phyloP scores from a whole-genome alignment of 805 yeast species.

The Ogataea parapolymorpha region DNA sequence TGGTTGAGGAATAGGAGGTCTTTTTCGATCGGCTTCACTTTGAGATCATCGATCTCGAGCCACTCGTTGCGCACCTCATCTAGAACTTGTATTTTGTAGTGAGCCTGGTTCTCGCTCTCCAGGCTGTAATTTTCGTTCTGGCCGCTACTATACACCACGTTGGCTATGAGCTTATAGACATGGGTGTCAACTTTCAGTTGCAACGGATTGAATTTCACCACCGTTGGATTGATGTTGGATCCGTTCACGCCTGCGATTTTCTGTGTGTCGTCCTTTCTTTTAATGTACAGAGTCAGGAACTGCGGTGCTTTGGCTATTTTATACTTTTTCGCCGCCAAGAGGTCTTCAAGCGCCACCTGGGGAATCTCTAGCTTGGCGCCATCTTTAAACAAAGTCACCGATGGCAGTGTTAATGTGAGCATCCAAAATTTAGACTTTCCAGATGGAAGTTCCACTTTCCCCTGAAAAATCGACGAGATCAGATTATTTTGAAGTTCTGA shows the following conservation, averaged over 20 bases:
- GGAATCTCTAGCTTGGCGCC: slow-evolving; percentile 44
- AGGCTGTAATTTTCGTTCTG: slow-evolving; percentile 21
- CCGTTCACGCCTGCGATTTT: slow-evolving; percentile 30
- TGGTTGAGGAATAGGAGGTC: slow-evolving; percentile 63
- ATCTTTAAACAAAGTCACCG: slow-evolving; percentile 52
- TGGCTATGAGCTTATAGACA: slow-evolving; percentile 45
- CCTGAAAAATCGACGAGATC: slow-evolving; percentile 46
- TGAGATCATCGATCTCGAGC: slow-evolving; percentile 56
- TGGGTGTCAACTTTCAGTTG: slow-evolving; percentile 27
- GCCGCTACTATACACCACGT: slow-evolving; percentile 36
- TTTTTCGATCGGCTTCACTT: slow-evolving; percentile 43
- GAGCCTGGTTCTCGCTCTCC: slow-evolving; percentile 6
- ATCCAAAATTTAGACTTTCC: slow-evolving; percentile 44
- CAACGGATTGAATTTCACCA: slow-evolving; percentile 54
- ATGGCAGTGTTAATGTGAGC: slow-evolving; percentile 59
- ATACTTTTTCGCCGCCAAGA: slow-evolving; percentile 44
- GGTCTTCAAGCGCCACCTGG: slow-evolving; percentile 43
- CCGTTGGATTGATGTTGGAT: slow-evolving; percentile 53
- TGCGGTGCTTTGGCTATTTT: slow-evolving; percentile 46
- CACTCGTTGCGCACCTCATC: slow-evolving; percentile 45
- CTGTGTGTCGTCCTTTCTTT: slow-evolving; percentile 44
- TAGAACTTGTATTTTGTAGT: slow-evolving; percentile 50
- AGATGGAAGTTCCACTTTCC: slow-evolving; percentile 36
- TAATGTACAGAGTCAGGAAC: slow-evolving; percentile 52
- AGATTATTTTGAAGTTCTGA: slow-evolving; percentile 22